phyloP scores from a whole-genome alignment of 257 asterid genomes.

The Capsicum pubescens region DNA sequence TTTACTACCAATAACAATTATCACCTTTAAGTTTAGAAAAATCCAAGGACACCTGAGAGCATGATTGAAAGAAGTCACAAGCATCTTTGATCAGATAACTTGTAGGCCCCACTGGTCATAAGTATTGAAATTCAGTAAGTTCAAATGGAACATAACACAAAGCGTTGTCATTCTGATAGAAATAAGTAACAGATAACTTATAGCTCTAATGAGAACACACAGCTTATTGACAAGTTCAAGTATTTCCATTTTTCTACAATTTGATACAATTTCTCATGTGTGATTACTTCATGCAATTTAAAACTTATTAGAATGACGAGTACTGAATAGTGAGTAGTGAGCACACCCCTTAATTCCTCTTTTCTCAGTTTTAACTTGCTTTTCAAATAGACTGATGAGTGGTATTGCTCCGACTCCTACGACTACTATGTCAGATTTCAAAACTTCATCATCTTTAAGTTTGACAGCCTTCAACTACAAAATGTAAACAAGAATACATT shows the following conservation, averaged over 20 bases:
- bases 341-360: constrained; percentile 84
- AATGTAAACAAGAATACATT: constrained; percentile 2
- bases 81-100: too few relatives aligned
- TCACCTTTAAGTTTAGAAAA: too few relatives aligned
- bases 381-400: constrained; percentile 67
- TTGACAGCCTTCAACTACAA: constrained; percentile 80
- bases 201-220: constrained; percentile 1
- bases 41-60: too few relatives aligned
- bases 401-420: constrained; percentile 96
- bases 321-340: background rate
- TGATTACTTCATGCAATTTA: too few relatives aligned
- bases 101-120: background rate
- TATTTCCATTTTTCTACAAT: too few relatives aligned
- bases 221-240: background rate
- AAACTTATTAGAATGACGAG: constrained; percentile 14
- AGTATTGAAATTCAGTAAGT: constrained; percentile 18
- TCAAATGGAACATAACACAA: background rate
- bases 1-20: too few relatives aligned
- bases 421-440: constrained; percentile 90
- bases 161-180: background rate
- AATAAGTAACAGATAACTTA: background rate
- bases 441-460: constrained; percentile 93
- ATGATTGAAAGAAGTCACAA: too few relatives aligned
- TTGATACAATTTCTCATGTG: too few relatives aligned
- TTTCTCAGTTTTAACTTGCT: constrained; percentile 90